These are phyloP conservation scores for Pilasporangium apinafurcum DNA, from an alignment of 352 stramenopile species.

Conservation along the genomic window DNA sequence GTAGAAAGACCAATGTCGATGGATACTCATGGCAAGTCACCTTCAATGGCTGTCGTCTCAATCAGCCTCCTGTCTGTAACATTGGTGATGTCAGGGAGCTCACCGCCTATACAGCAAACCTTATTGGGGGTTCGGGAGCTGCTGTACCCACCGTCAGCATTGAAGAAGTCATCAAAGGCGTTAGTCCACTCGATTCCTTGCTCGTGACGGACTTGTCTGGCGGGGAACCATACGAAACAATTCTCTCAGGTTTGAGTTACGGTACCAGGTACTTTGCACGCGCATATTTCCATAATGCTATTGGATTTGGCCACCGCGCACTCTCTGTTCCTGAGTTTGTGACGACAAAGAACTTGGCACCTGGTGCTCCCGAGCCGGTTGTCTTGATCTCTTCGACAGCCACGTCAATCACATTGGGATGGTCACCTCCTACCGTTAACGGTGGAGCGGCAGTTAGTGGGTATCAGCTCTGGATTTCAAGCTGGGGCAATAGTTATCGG, in stretches of 20 bases:
- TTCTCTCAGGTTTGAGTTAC: conserved; percentile 68
- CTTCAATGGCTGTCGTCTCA: conserved; percentile 78
- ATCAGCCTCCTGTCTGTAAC: conserved; percentile 83
- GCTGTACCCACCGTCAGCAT: conserved; percentile 37
- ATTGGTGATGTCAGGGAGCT: conserved; percentile 79
- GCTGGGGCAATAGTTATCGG: conserved; percentile 85
- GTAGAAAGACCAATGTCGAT: conserved; percentile 39
- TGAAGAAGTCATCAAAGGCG: conserved; percentile 47
- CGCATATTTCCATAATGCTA: conserved; percentile 84
- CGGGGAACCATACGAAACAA: conserved; percentile 55
- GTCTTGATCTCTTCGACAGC: conserved; percentile 83
- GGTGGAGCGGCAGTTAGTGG: conserved; percentile 90
- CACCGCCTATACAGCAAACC: conserved; percentile 23
- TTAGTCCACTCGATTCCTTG: conserved; percentile 26
- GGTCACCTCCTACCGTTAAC: conserved; percentile 86
- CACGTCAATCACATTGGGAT: conserved; percentile 89
- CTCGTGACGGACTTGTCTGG: conserved; percentile 76
- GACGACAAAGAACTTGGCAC: conserved; percentile 84
- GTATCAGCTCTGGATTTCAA: conserved; percentile 95
- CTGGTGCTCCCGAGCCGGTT: conserved; percentile 81
- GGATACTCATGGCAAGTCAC: conserved; percentile 90
- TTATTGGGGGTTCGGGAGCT: conserved; percentile 30
- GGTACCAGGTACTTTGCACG: conserved; percentile 89
- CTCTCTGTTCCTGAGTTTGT: conserved; percentile 72
- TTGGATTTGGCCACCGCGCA: conserved; percentile 74